phyloP scores from a whole-genome alignment of 2,329 filamentous ascomycete species.

The Pleomassaria siparia region DNA sequence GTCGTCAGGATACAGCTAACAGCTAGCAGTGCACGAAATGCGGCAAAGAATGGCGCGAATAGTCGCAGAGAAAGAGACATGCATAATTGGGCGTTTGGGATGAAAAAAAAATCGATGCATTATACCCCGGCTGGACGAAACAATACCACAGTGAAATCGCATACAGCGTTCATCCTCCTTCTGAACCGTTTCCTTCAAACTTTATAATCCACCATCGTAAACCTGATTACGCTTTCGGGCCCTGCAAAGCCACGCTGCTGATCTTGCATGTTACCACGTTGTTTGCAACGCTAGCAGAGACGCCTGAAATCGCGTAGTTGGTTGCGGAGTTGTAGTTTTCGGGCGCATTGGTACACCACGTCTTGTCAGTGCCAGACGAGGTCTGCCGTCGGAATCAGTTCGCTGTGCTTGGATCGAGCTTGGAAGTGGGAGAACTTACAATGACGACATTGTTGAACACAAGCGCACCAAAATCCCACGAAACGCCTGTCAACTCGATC shows the following conservation, averaged over 20 bases:
- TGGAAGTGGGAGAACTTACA: slow-evolving; percentile 15
- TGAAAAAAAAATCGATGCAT: background rate
- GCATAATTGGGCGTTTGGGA: background rate
- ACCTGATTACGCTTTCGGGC: slow-evolving; percentile 9
- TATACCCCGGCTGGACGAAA: background rate
- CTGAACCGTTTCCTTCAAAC: background rate
- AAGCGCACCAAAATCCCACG: slow-evolving; percentile 47
- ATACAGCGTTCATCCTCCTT: background rate
- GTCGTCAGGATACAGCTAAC: slow-evolving; percentile 7
- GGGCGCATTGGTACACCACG: slow-evolving; percentile 29
- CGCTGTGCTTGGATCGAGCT: background rate
- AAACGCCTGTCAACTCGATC: slow-evolving; percentile 43
- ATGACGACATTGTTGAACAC: slow-evolving; percentile 34
- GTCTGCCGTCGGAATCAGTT: slow-evolving; percentile 10
- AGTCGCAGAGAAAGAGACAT: background rate
- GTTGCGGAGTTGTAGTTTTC: slow-evolving; percentile 45
- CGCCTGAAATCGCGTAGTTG: slow-evolving; percentile 38
- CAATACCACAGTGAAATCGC: background rate
- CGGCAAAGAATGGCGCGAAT: slow-evolving; percentile 49
- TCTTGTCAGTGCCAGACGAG: slow-evolving; percentile 16
- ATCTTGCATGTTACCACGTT: slow-evolving; percentile 19
- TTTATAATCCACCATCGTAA: too few species aligned
- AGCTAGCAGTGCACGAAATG: slow-evolving; percentile 45
- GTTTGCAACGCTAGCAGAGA: slow-evolving; percentile 36
- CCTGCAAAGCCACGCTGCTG: slow-evolving; percentile 15